Conservation (phyloP, 768 basidiomycete genomes). For the Panaeolus papilionaceus region DNA sequence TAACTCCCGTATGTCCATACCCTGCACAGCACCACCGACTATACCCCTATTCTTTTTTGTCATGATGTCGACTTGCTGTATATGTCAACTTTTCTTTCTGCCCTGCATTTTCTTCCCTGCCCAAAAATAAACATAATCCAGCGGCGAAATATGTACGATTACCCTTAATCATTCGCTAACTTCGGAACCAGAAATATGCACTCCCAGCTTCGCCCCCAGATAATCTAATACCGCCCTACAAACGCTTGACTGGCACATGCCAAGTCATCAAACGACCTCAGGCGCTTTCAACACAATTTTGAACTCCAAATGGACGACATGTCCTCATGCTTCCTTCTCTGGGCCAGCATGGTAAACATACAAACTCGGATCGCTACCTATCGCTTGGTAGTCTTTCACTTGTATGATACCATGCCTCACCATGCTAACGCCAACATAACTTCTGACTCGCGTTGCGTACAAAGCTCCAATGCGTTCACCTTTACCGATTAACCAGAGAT, state of each 20-base stretch:
- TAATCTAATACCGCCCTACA: background rate
- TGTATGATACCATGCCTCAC: conserved; percentile 7
- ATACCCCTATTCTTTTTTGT: background rate
- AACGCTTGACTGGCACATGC: background rate
- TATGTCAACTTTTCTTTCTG: background rate
- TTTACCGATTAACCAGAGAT: background rate
- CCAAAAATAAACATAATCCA: background rate
- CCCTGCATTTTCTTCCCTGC: background rate
- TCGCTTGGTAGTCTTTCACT: conserved; percentile 6
- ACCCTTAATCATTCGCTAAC: background rate
- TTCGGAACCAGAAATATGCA: background rate
- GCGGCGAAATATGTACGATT: background rate
- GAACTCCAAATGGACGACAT: conserved; percentile 12
- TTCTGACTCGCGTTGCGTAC: background rate
- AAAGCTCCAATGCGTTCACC: background rate
- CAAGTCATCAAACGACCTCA: conserved; percentile 5
- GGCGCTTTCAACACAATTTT: conserved; percentile 11
- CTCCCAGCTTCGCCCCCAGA: background rate
- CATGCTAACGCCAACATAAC: conserved; percentile 13
- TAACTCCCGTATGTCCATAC: background rate
- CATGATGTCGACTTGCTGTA: background rate
- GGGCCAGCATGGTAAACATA: background rate
- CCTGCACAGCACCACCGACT: background rate
- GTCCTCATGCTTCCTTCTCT: conserved; percentile 12
- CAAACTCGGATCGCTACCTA: conserved; percentile 3